These are phyloP conservation scores for Cutaneotrichosporon cutaneum DNA, from an alignment of 1,284 basidiomycete species.

Conservation along the genomic window DNA sequence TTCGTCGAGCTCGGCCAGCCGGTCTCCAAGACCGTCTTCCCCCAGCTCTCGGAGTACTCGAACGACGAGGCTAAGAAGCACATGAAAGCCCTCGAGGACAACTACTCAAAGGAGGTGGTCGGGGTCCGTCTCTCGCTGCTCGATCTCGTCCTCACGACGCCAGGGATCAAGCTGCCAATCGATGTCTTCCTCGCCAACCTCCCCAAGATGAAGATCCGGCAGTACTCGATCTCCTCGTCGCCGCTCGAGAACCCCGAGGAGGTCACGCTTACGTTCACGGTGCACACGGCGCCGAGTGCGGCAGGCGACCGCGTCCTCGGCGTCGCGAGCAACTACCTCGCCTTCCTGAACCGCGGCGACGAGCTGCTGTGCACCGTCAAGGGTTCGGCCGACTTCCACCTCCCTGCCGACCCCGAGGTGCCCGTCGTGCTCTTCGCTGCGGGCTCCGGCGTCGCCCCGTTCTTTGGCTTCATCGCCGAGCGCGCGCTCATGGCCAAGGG, in stretches of 20 bases:
- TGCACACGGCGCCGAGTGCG: slow-evolving; percentile 54
- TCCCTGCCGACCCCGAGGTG: slow-evolving; percentile 54
- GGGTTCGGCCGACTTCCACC: slow-evolving; percentile 57
- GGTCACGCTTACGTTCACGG: slow-evolving; percentile 58
- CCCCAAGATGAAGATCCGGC: slow-evolving; percentile 28
- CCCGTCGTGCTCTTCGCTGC: slow-evolving; percentile 59
- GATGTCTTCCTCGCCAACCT: slow-evolving; percentile 24
- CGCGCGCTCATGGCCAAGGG: slow-evolving; percentile 57
- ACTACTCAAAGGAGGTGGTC: slow-evolving; percentile 30
- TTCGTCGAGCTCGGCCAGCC: slow-evolving; percentile 57
- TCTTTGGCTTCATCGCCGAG: slow-evolving; percentile 61
- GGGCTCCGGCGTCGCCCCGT: slow-evolving; percentile 59
- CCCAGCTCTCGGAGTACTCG: slow-evolving; percentile 18
- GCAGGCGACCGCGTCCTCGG: slow-evolving; percentile 53
- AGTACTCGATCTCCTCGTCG: slow-evolving; percentile 56
- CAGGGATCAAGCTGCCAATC: slow-evolving; percentile 40
- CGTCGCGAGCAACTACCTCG: slow-evolving; percentile 59
- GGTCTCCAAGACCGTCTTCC: slow-evolving; percentile 29
- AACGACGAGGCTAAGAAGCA: slow-evolving; percentile 11
- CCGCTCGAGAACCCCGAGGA: slow-evolving; percentile 57
- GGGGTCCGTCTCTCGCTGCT: slow-evolving; percentile 54
- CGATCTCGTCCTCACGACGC: slow-evolving; percentile 53
- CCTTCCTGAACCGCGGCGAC: slow-evolving; percentile 55
- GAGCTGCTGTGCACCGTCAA: slow-evolving; percentile 57
- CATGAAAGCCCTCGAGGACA: slow-evolving; percentile 17